Conservation (phyloP, 73 alveolate genomes). For the Durusdinium trenchii region DNA sequence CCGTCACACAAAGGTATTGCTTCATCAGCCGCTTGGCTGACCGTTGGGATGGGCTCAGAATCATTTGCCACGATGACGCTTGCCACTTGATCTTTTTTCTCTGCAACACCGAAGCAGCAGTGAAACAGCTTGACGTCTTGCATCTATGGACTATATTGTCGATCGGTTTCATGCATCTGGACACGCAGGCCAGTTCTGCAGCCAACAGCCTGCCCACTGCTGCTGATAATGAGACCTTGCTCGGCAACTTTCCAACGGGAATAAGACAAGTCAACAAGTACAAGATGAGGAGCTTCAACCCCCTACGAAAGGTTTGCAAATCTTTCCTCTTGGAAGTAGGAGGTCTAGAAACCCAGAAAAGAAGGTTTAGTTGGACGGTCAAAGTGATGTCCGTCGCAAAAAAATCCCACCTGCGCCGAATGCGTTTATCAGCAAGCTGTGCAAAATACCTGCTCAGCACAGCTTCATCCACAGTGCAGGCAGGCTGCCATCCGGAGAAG, state of each 20-base stretch:
- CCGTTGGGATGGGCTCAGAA: background rate
- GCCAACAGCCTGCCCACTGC: background rate
- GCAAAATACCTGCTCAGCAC: background rate
- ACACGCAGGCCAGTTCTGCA: no score
- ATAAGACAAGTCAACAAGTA: background rate
- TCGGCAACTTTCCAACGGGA: background rate
- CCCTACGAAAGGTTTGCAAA: no score
- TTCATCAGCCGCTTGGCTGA: no score
- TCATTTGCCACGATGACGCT: background rate
- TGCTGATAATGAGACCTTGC: background rate
- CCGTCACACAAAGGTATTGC: background rate
- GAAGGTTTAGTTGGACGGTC: no score
- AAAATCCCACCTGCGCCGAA: background rate
- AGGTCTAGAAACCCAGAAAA: no score
- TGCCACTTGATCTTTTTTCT: background rate
- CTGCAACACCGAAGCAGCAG: background rate
- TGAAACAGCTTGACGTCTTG: no score
- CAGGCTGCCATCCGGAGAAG: constrained; percentile 9
- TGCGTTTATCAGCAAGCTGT: background rate
- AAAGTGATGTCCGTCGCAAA: no score
- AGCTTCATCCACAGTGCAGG: background rate
- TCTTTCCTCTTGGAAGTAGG: no score
- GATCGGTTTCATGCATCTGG: no score
- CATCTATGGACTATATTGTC: no score
- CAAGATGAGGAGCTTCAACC: background rate